Conservation (phyloP, 73 alveolate species). For the Blepharisma stoltei region DNA sequence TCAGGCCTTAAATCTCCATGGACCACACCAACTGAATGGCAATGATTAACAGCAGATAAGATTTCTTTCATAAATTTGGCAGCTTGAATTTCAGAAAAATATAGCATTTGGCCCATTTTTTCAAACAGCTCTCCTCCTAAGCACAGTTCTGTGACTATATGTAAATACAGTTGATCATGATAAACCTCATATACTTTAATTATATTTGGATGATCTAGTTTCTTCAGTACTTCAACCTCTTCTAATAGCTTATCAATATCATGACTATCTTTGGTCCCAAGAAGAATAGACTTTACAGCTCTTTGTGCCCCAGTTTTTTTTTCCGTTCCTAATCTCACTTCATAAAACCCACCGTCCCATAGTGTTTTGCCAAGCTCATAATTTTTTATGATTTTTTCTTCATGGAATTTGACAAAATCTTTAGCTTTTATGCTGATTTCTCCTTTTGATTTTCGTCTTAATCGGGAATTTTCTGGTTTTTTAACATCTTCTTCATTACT, state of each 20-base stretch:
- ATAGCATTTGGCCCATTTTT: conserved; percentile 38
- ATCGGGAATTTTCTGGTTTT: too few species aligned
- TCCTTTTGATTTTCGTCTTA: too few species aligned
- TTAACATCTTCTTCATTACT: too few species aligned
- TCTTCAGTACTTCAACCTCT: conserved; percentile 36
- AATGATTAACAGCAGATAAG: conserved; percentile 57
- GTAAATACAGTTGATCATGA: conserved; percentile 58
- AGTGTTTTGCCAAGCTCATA: conserved; percentile 52
- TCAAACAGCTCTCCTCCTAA: conserved; percentile 71
- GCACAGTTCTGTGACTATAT: conserved; percentile 63
- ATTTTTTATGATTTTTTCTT: conserved; percentile 54
- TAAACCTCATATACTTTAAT: conserved; percentile 73
- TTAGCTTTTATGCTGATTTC: too few species aligned
- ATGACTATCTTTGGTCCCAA: background rate
- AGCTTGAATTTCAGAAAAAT: conserved; percentile 65
- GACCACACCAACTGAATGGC: conserved; percentile 66
- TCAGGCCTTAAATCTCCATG: conserved; percentile 86
- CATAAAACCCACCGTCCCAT: conserved; percentile 43
- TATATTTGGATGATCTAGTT: conserved; percentile 69
- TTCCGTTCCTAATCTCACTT: conserved; percentile 27
- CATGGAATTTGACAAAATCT: conserved; percentile 1
- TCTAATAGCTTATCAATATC: conserved; percentile 38
- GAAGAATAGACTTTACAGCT: conserved; percentile 44
- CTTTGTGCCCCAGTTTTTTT: conserved; percentile 34
- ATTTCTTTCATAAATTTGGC: conserved; percentile 63